Base-by-base conservation (phyloP, 805 yeast species). In the Pichia eremophila region DNA sequence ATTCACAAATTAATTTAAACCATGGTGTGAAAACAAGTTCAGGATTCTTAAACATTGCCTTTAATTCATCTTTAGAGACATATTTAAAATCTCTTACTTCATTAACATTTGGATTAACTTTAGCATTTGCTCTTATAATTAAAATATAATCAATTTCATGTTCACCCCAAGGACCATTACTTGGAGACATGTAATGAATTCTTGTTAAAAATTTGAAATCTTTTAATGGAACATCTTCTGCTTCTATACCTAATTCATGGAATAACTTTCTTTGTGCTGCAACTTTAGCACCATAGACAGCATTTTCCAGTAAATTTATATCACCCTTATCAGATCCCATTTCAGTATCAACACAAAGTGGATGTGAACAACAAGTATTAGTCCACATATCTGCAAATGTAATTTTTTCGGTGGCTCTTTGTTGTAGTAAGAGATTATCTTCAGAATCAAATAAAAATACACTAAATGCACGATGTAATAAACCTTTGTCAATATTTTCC, bases 351-450 rank as follows among this genome's bases (percentile, higher is more conserved):
- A 88, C 78, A 46, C 96, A 88, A 46, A 93, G 72, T 10, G 99
- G 99, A 64, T 93, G 99, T 1, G 98, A 90, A 66, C 99, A 93
- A 68, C 99, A 93, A 2, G 99, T 93, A 65, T 93, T 93, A 27
- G 99, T 93, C 99, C 99, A 93, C 83, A 90, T 81, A 49, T 80
- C 80, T 0, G 98, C 95, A 67, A 93, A 93, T 1, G 99, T 93
- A 69, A 93, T 93, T 66, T 93, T 93, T 64, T 93, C 98, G 44
- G 81, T 80, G 0, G 99, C 98, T 57, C 99, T 80, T 69, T 91
- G 97, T 69, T 93, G 99, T 56, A 93, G 72, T 49, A 93, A 73
- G 52, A 93, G 74, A 66, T 84, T 75, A 50, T 81, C 80, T 41
- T 85, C 78, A 22, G 77, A 77, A 64, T 89, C 83, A 71, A 93